Evolutionary conservation across 2,329 filamentous ascomycete genomes (phyloP).

Genomic region (Sporothrix luriei): DNA sequence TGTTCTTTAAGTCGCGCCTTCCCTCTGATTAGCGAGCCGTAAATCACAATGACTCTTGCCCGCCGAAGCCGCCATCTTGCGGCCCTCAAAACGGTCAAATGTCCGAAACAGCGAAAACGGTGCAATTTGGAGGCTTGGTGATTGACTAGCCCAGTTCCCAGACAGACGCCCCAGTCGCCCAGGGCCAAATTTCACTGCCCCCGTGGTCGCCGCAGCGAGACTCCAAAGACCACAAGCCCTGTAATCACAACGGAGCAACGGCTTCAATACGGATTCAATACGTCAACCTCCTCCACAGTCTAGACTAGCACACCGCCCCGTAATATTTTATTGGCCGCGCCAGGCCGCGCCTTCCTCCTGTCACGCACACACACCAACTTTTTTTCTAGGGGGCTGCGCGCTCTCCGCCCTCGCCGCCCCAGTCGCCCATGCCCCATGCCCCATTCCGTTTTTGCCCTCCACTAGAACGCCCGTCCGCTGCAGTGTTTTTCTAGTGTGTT

Average conservation of each 20-base stretch:
- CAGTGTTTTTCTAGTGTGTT: constrained; percentile 28
- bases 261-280: neutral
- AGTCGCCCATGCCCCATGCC: constrained; percentile 13
- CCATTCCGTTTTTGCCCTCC: constrained; percentile 29
- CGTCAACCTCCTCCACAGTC: too few relatives aligned
- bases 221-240: too few relatives aligned
- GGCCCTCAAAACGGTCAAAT: constrained; percentile 16
- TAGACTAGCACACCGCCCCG: constrained; percentile 4
- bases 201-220: too few relatives aligned
- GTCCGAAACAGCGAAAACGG: constrained; percentile 12
- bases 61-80: neutral
- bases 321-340: constrained; percentile 1
- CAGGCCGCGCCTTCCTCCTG: constrained; percentile 12
- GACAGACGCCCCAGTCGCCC: too few relatives aligned
- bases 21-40: neutral
- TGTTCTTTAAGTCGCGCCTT: neutral
- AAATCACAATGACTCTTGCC: neutral
- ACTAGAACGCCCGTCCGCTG: constrained; percentile 10
- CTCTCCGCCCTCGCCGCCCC: neutral
- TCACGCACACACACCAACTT: constrained; percentile 23
- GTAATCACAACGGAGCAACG: neutral
- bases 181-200: too few relatives aligned
- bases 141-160: too few relatives aligned
- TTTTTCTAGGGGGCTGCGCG: constrained; percentile 16
- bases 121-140: too few relatives aligned